These are phyloP conservation scores for Bipolaris oryzae DNA, from an alignment of 2,329 filamentous ascomycete genomes.

Conservation along the genomic window DNA sequence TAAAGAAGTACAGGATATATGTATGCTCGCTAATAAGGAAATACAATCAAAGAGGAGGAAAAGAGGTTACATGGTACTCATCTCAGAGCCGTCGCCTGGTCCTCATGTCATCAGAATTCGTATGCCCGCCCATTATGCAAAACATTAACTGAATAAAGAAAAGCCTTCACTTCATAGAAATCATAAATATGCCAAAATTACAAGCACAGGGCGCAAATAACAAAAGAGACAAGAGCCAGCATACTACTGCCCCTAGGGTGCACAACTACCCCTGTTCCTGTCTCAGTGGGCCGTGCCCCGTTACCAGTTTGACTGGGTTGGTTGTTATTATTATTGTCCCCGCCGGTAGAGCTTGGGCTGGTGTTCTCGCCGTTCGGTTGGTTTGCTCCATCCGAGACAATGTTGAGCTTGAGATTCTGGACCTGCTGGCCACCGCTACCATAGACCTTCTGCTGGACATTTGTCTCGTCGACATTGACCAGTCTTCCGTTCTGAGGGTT, in stretches of 20 bases:
- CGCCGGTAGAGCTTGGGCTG: constrained; percentile 17
- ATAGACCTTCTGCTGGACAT: constrained; percentile 64
- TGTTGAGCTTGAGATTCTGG: constrained; percentile 65
- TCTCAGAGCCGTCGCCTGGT: background rate
- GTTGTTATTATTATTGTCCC: background rate
- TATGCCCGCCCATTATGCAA: background rate
- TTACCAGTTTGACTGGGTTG: constrained; percentile 16
- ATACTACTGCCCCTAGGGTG: background rate
- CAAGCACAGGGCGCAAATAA: constrained; percentile 7
- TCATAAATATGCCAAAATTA: background rate
- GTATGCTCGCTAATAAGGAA: background rate
- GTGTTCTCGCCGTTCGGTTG: constrained; percentile 54
- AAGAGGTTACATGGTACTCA: background rate
- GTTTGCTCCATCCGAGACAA: constrained; percentile 61
- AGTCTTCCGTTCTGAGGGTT: constrained; percentile 64
- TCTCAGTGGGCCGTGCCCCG: constrained; percentile 24
- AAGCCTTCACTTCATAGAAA: background rate
- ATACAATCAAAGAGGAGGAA: background rate
- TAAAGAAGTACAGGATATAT: background rate
- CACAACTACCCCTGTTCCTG: constrained; percentile 23
- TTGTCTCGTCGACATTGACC: constrained; percentile 62
- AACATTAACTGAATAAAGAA: background rate
- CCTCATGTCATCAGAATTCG: background rate
- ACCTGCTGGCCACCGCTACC: constrained; percentile 63
- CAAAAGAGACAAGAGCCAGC: constrained; percentile 4